phyloP scores from a whole-genome alignment of 768 basidiomycete genomes.

The Imleria badia region DNA sequence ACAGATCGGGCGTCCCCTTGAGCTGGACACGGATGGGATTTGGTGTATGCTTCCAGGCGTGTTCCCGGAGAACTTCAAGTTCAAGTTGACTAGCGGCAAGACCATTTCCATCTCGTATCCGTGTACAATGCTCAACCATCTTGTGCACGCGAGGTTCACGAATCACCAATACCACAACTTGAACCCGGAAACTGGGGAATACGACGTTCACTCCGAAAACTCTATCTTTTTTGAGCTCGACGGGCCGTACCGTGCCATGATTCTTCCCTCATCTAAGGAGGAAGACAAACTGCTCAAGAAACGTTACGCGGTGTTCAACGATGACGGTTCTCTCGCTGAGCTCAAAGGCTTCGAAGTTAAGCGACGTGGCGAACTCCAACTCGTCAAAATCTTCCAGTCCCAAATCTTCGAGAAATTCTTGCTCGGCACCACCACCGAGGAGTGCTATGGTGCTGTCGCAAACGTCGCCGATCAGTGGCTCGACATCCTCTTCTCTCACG shows the following conservation, averaged over 20 bases:
- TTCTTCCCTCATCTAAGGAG: constrained; percentile 97
- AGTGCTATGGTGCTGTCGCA: constrained; percentile 94
- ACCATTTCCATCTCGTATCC: constrained; percentile 90
- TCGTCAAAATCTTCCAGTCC: constrained; percentile 99
- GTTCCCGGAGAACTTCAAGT: constrained; percentile 98
- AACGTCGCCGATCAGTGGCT: constrained; percentile 96
- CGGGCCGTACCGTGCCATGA: constrained; percentile 99
- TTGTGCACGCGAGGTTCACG: constrained; percentile 93
- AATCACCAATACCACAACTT: constrained; percentile 98
- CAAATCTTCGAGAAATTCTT: constrained; percentile 98
- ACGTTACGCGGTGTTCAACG: constrained; percentile 98
- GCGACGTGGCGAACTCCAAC: constrained; percentile 92
- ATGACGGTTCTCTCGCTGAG: constrained; percentile 96
- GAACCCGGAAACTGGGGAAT: constrained; percentile 80
- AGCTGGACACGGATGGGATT: constrained; percentile 98
- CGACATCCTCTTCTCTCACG: constrained; percentile 88
- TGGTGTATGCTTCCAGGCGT: constrained; percentile 99
- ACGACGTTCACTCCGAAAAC: constrained; percentile 88
- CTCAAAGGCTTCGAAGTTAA: constrained; percentile 99
- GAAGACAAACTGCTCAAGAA: constrained; percentile 99
- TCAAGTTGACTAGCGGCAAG: constrained; percentile 87
- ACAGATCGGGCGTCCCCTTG: constrained; percentile 95
- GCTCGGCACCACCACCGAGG: constrained; percentile 87
- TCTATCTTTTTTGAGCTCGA: constrained; percentile 99
- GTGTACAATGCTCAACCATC: constrained; percentile 99